Base-by-base conservation (phyloP, 345 rosid species). In the Odontarrhena argentea region DNA sequence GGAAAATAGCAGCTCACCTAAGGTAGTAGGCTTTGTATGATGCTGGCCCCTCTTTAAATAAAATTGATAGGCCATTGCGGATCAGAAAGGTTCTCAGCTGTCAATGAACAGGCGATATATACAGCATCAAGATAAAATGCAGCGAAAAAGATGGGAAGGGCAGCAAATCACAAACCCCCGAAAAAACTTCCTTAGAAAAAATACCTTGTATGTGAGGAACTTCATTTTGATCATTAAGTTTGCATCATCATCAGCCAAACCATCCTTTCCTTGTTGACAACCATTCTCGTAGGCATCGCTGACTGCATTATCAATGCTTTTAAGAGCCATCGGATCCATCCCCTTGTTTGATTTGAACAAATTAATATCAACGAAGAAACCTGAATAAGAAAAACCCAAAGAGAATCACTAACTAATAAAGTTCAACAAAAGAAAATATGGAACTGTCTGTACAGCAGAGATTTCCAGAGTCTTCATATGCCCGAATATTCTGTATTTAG, bases 81-180 rank as follows among this genome's bases (percentile, higher is more conserved):
- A 94, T 94, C 79, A 94, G 79, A 75, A 94, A 94, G 59, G 99
- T 94, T 78, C 99, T 80, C 71, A 94, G 9, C 99, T 94, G 94
- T 14, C 14, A 28, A 68, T 55, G 25, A 47, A 54, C 7, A 37
- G 22, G 67, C 66, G 25, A 67, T 15, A 55, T 53, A 41, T 48
- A 4, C 67, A 63, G 44, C 56, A 63, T 69, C 10, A 62, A 41
- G 51, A 42, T 25, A 44, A 63, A 36, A 73, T 60, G n/a, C 35
- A 25, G 42, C 15, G n/a, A 58, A 72, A 64, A 55, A 57, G 11
- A 50, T 55, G 63, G 63, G 24, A 53, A 60, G 8, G 38, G 60
- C 56, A 73, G 44, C 35, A 9, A 55, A 63, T 26, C 18, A 62
- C 12, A 56, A 63, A 28, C 28, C 14, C 24, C 10, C 42, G 52